These are phyloP conservation scores for Microcos paniculata DNA, from an alignment of 345 rosid species.

Conservation along the genomic window DNA sequence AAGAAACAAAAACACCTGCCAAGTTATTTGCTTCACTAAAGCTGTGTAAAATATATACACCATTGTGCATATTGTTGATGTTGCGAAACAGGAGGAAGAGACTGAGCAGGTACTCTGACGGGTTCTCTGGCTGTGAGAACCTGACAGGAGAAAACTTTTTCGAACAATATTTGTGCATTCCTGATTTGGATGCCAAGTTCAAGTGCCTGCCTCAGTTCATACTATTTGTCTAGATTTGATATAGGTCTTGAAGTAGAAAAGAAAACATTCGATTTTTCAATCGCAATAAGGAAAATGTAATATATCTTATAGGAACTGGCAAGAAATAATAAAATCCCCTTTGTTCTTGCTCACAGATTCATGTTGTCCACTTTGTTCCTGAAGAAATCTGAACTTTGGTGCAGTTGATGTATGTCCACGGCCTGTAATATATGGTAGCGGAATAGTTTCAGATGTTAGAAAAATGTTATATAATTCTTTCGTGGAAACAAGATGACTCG, in stretches of 20 bases:
- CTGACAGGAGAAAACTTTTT: not conserved
- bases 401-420: no score
- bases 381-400: no score
- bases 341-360: not conserved
- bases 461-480: no score
- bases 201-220: not conserved
- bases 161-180: no score
- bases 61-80: not conserved
- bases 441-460: no score
- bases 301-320: not conserved
- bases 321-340: not conserved
- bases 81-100: not conserved
- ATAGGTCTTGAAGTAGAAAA: not conserved
- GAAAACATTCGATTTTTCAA: no score
- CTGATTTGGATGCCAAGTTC: not conserved
- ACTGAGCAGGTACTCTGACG: not conserved
- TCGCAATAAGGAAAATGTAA: no score
- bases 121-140: not conserved
- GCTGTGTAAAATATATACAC: conserved; percentile 7
- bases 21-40: not conserved
- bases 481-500: no score
- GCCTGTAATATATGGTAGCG: no score
- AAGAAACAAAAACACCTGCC: not conserved
- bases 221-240: not conserved
- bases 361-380: not conserved